A percentile compares a stretch with the other conserved stretches of the same genome.
Conservation (phyloP, 768 basidiomycete species). For the Leccinum variicolor region DNA sequence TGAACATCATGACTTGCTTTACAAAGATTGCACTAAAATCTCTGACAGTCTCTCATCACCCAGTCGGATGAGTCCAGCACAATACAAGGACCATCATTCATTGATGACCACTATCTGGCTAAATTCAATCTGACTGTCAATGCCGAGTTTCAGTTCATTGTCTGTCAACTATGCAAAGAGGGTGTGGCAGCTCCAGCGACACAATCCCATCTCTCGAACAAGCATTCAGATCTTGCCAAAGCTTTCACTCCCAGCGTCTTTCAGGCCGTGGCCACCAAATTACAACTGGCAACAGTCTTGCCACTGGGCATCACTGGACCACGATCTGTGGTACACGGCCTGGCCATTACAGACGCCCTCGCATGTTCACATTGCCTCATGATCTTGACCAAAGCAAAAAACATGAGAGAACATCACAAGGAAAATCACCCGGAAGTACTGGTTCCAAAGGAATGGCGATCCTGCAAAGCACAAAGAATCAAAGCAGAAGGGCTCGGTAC, state of each 20-base stretch:
- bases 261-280: accelerated
- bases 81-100: background rate
- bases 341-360: accelerated
- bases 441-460: background rate
- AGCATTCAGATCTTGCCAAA: background rate
- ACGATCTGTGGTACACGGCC: background rate
- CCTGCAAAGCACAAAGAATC: background rate
- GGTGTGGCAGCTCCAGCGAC: background rate
- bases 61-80: too few relatives aligned
- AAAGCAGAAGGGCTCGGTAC: background rate
- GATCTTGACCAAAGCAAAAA: background rate
- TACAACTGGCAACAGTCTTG: background rate
- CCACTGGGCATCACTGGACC: background rate
- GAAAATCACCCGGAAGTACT: too few relatives aligned
- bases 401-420: background rate
- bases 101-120: background rate
- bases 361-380: background rate
- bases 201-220: background rate
- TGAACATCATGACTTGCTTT: too few relatives aligned
- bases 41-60: too few relatives aligned
- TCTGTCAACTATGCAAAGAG: background rate
- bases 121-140: background rate
- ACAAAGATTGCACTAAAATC: too few relatives aligned
- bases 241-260: background rate
- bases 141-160: background rate